Percentiles rank a stretch among this genome's conserved stretches.
These are phyloP conservation scores for Globisporangium viniferum DNA, from an alignment of 352 stramenopile species.

Conservation along the genomic window DNA sequence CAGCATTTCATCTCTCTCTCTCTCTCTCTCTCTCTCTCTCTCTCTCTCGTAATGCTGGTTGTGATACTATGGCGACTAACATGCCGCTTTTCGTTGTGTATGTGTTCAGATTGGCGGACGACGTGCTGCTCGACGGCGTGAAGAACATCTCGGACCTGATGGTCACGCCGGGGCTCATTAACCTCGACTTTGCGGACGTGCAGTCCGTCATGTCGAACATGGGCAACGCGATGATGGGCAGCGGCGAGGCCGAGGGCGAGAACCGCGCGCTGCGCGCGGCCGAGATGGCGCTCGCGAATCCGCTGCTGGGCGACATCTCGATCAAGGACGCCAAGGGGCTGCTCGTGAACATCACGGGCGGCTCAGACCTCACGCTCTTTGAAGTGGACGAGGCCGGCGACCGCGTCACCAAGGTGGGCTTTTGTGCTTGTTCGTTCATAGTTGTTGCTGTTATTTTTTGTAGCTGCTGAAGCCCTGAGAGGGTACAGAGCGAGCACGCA, in stretches of 20 bases:
- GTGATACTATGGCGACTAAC: neutral
- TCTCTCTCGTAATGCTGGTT: neutral
- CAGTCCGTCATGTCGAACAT: constrained; percentile 88
- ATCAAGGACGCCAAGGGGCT: constrained; percentile 91
- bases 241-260: constrained; percentile 89
- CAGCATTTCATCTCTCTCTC: no score
- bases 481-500: neutral
- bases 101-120: constrained; percentile 64
- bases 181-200: constrained; percentile 86
- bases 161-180: constrained; percentile 87
- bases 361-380: constrained; percentile 91
- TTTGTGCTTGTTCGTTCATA: neutral
- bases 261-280: constrained; percentile 81
- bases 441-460: neutral
- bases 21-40: no score
- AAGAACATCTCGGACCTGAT: constrained; percentile 89
- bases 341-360: constrained; percentile 95
- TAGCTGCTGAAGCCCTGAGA: neutral
- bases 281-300: constrained; percentile 85
- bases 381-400: constrained; percentile 88
- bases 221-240: constrained; percentile 90
- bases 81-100: neutral
- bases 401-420: constrained; percentile 61
- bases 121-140: constrained; percentile 82
- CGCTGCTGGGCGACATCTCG: constrained; percentile 87